Base-by-base conservation (phyloP, 2,329 filamentous ascomycete species). In the Colletotrichum sp. region DNA sequence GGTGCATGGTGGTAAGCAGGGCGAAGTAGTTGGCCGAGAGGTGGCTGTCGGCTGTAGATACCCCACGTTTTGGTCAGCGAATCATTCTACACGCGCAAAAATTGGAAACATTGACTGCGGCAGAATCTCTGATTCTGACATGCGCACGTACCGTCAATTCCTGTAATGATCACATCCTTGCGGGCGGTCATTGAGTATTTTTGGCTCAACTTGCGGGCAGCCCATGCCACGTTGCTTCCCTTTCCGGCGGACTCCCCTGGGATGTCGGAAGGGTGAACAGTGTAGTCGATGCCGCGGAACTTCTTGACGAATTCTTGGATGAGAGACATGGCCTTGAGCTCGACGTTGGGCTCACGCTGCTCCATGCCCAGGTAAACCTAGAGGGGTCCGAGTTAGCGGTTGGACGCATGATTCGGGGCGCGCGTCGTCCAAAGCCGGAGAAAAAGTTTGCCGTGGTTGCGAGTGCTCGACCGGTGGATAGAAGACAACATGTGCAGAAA, bases 351-450 rank as follows among this genome's bases (percentile, higher is more conserved):
- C 81, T 95, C 93, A 74, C 93, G 91, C 79, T 92, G 86, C 81
- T 95, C 93, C 93, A 95, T 95, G 26, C 91, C 93, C 34, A 95
- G 88, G 80, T 93, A 95, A 69, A 95, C 86, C 93, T 95, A 76
- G 48, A 15, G 36, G 32, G 64, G 30, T 26, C 36, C 48, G 28
- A 12, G 52, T 77, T 72, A 77, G 79, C 78, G 44, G 79, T 77
- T 12, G 62, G 68, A 34, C 22, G 55, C 55, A 60, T 60, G 6
- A 30, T 24, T 39, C 24, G n/a, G 55, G 30, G 36, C n/a, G 10
- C 36, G 60, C 15, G 63, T 68, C 34, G 24, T 68, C 48, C 34
- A 39, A 30, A 39, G 15, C 26, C 18, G 76, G 79, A 65, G 77
- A 60, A 18, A 55, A 70, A 36, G 15, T 62, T 59, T n/a, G 36